Percentiles rank a stretch among this genome's conserved stretches.
Evolutionary conservation across 352 stramenopile species (phyloP).

Genomic region (Globisporangium emineosum): DNA sequence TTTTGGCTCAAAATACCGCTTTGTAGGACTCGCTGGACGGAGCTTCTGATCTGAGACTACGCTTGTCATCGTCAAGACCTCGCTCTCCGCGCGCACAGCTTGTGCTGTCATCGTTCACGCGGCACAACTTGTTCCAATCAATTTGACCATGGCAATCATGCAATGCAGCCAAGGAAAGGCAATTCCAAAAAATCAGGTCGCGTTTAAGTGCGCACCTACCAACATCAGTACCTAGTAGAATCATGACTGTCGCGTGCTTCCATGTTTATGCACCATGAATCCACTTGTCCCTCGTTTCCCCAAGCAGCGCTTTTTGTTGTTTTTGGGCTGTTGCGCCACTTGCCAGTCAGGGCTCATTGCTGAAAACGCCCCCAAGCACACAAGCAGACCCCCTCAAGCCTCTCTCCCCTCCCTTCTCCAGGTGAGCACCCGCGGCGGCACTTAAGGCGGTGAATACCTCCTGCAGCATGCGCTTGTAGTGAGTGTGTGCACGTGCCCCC

Average conservation of each 20-base stretch:
- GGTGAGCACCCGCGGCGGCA: background rate
- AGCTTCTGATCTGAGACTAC: no score
- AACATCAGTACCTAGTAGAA: background rate
- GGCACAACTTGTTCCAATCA: no score
- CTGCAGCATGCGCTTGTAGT: background rate
- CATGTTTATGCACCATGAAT: constrained; percentile 16
- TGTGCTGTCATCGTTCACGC: no score
- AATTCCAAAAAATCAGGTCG: background rate
- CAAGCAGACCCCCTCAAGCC: constrained; percentile 8
- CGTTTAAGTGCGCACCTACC: background rate
- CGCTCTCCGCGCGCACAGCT: no score
- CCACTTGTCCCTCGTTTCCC: constrained; percentile 11
- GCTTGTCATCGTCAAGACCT: no score
- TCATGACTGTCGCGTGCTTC: background rate
- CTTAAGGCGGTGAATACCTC: background rate
- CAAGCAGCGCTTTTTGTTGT: constrained; percentile 14
- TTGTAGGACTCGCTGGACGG: no score
- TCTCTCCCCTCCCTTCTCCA: constrained; percentile 1
- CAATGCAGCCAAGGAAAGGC: no score
- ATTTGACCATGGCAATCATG: no score
- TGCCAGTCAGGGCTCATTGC: constrained; percentile 11
- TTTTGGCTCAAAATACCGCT: no score
- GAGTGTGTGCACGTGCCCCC: background rate
- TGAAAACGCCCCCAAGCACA: constrained; percentile 14
- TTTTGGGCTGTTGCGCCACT: background rate